Percentiles rank a stretch among this genome's conserved stretches.
Conservation (phyloP, 2,329 filamentous ascomycete species). For the Torrubiellomyces zombiae region DNA sequence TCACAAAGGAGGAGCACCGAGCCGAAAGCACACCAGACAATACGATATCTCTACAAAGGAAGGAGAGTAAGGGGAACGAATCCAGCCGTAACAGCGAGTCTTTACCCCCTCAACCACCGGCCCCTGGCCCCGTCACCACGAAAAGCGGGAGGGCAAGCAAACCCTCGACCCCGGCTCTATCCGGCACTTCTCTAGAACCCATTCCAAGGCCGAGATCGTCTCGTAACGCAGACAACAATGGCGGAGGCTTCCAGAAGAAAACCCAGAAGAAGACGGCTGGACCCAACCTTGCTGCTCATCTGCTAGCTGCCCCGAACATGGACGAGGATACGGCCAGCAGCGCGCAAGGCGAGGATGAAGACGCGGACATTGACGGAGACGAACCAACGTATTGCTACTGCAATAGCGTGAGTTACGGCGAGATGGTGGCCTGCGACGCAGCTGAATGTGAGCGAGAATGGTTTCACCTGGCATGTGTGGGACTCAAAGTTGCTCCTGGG, state of each 20-base stretch:
- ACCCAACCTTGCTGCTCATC: no score
- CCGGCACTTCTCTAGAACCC: conserved; percentile 42
- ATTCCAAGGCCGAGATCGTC: conserved; percentile 36
- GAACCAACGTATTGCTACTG: conserved; percentile 69
- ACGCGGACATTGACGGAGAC: conserved; percentile 48
- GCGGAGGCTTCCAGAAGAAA: conserved; percentile 37
- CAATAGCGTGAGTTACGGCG: conserved; percentile 63
- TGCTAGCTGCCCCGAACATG: no score
- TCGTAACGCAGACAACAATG: conserved; percentile 23
- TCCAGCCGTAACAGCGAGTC: conserved; percentile 26
- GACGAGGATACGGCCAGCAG: conserved; percentile 28
- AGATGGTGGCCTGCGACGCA: conserved; percentile 71
- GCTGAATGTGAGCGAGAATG: conserved; percentile 59
- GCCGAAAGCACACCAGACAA: conserved; percentile 9
- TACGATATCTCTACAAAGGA: conserved; percentile 19
- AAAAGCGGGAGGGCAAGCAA: conserved; percentile 52
- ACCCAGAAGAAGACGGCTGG: conserved; percentile 44
- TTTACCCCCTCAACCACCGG: conserved; percentile 21
- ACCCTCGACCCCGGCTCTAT: conserved; percentile 45
- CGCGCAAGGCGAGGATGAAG: conserved; percentile 20
- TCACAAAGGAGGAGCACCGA: conserved; percentile 17
- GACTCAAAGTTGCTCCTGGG: conserved; percentile 61
- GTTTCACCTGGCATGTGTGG: conserved; percentile 74
- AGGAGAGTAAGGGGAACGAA: conserved; percentile 24
- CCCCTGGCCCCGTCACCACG: conserved; percentile 34